Evolutionary conservation across 371 early-diverging fungal species (phyloP), one percentile per base, ranked within the genome.

Genomic region (Mortierella sp.): DNA sequence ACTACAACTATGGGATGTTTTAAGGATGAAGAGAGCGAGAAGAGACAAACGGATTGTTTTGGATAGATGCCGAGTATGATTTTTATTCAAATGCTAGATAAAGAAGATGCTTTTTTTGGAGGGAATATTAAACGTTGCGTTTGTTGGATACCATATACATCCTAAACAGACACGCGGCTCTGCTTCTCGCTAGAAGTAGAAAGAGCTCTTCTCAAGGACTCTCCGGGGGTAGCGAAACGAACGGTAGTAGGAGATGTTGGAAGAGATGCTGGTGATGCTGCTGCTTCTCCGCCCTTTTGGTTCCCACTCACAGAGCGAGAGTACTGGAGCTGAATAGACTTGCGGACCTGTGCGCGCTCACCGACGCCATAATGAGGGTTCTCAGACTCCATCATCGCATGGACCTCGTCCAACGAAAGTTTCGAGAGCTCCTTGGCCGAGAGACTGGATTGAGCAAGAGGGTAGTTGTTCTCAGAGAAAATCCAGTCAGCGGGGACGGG

Each of bases 401-500:
- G 82, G 19, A 85, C 63, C 54, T 81, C 34, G 5, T 81, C 80
- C 72, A 85, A 50, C 10, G 86, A 34, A 70, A 85, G 44, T n/a
- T 58, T 54, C 6, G 72, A 79, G 38, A 85, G 54, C n/a, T 79
- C 80, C 57, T 80, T 82, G 63, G 86, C 86, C 10, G 86, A 85
- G 58, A 82, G 58, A 6, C 58, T 24, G 14, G 78, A 80, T 50
- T 75, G 42, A n/a, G 74, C 54, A n/a, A 87, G 28, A 0, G 87
- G 87, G 68, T 71, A 83, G 70, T 83, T 87, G 70, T 77, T 76
- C 19, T 79, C 80, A 3, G 80, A 78, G 45, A 87, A 87, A 54
- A 87, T 50, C 87, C 87, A 87, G 13, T 82, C 79, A 0, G 76
- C 24, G n/a, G 87, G 87, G 16, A 83, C 83, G n/a, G 87, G 87